phyloP scores from a whole-genome alignment of 192 early-diverging fungal genomes.

The Backusella westeae region DNA sequence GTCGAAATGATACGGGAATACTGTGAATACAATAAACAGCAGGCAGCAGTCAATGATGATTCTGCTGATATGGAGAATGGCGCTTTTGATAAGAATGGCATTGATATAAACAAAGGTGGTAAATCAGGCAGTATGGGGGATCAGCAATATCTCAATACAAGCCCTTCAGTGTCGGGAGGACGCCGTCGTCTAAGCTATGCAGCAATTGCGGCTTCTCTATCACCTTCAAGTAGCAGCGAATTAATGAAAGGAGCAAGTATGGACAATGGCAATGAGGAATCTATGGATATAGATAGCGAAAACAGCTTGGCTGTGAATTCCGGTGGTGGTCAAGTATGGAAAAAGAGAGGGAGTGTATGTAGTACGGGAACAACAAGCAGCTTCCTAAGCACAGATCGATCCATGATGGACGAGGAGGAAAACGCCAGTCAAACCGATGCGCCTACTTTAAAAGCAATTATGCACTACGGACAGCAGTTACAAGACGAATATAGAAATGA shows the following conservation, averaged over 20 bases:
- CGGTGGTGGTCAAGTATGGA: neutral
- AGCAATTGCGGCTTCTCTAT: slow-evolving; percentile 21
- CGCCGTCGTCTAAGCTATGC: slow-evolving; percentile 26
- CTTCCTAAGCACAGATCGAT: neutral
- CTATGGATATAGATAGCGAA: neutral
- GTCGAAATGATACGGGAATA: slow-evolving; percentile 74
- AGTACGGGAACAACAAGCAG: neutral
- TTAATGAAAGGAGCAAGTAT: too few relatives aligned
- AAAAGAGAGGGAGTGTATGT: neutral
- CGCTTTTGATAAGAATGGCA: neutral
- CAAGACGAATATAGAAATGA: slow-evolving; percentile 48
- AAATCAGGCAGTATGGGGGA: neutral
- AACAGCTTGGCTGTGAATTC: neutral
- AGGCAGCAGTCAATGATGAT: neutral
- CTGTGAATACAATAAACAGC: slow-evolving; percentile 1
- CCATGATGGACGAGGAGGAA: neutral
- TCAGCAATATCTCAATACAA: neutral
- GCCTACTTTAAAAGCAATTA: slow-evolving; percentile 25
- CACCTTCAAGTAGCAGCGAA: neutral
- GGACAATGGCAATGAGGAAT: neutral
- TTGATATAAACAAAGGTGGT: neutral
- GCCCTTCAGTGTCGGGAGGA: neutral
- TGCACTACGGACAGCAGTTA: slow-evolving; percentile 50
- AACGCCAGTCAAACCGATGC: neutral
- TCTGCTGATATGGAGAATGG: neutral